Conservation (phyloP, 129 eudicot genomes). For the Helichrysum umbraculigerum region DNA sequence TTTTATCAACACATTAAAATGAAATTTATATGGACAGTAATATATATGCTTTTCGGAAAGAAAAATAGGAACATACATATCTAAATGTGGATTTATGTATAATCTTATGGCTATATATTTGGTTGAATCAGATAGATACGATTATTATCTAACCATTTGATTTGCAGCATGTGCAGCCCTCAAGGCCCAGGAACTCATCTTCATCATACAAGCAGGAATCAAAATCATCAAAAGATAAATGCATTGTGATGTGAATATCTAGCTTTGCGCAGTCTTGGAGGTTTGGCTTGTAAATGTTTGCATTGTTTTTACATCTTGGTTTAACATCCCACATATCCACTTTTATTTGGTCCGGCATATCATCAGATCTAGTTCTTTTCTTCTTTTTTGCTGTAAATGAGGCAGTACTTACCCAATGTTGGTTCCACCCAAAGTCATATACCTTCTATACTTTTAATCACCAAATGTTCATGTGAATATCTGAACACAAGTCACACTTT, state of each 20-base stretch:
- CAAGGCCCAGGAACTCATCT: constrained; percentile 45
- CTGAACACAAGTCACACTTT: background rate
- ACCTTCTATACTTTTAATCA: background rate
- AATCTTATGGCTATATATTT: background rate
- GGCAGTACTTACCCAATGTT: background rate
- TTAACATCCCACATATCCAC: constrained; percentile 10
- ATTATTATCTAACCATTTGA: background rate
- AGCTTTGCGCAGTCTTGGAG: background rate
- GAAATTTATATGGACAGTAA: background rate
- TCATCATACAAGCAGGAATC: constrained; percentile 48
- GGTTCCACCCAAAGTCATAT: background rate
- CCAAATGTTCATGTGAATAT: constrained; percentile 3
- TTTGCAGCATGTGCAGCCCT: constrained; percentile 56
- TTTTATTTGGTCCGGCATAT: background rate
- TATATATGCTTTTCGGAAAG: background rate
- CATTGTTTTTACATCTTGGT: constrained; percentile 16
- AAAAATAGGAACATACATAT: background rate
- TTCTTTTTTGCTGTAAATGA: constrained; percentile 14
- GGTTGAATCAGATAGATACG: background rate
- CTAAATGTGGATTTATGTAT: background rate
- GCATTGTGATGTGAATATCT: constrained; percentile 56
- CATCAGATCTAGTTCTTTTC: background rate
- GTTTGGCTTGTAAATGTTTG: constrained; percentile 40
- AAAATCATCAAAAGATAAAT: constrained; percentile 70
- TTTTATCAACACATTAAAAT: background rate